Evolutionary conservation across 2,329 filamentous ascomycete genomes (phyloP).

Genomic region (Colletotrichum chrysophilum): DNA sequence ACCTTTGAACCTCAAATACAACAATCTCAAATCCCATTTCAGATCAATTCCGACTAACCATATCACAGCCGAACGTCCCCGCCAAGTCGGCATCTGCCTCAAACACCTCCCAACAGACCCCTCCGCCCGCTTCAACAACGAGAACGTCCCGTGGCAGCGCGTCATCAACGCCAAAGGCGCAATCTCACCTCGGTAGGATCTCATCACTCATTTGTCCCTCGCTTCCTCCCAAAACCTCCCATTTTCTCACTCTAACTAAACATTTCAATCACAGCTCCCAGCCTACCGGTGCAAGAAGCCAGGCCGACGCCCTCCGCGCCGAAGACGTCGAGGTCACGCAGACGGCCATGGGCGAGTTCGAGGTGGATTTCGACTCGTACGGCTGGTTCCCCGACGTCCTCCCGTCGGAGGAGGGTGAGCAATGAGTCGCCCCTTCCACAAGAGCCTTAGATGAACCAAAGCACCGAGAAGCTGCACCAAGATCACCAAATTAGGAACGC

Average conservation of each 20-base stretch:
- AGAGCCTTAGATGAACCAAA: too few relatives aligned
- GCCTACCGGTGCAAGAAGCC: conserved; percentile 52
- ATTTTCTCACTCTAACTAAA: neutral
- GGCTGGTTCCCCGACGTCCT: conserved; percentile 62
- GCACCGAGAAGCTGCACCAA: too few relatives aligned
- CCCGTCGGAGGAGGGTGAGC: conserved; percentile 46
- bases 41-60: too few relatives aligned
- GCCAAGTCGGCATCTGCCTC: conserved; percentile 89
- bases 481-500: too few relatives aligned
- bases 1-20: neutral
- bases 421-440: neutral
- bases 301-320: conserved; percentile 53
- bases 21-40: neutral
- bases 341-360: conserved; percentile 55
- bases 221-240: neutral
- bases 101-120: conserved; percentile 76
- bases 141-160: conserved; percentile 92
- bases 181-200: conserved; percentile 77
- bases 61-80: conserved; percentile 58
- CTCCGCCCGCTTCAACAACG: conserved; percentile 66
- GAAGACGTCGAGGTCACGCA: conserved; percentile 59
- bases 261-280: conserved; percentile 43
- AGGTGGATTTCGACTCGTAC: conserved; percentile 54
- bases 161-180: conserved; percentile 87
- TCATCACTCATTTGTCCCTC: neutral